Conservation (phyloP, 1,139 yeast species). For the Protomyces inouyei region DNA sequence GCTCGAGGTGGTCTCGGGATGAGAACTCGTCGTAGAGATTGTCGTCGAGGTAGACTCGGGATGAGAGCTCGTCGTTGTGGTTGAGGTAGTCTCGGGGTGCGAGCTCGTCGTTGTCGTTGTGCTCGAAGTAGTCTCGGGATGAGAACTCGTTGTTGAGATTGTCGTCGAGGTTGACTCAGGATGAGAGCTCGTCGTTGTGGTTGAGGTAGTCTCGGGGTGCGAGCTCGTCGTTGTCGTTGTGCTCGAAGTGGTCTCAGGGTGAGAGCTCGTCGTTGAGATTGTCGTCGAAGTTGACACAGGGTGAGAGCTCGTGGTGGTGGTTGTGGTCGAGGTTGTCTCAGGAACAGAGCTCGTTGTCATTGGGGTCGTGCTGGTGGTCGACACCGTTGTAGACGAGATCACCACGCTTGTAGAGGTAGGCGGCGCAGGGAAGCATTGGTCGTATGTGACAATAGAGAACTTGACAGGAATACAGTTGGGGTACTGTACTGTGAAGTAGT, state of each 20-base stretch:
- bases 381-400: neutral
- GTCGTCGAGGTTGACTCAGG: neutral
- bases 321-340: neutral
- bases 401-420: neutral
- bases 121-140: neutral
- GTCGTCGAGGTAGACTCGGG: neutral
- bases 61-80: neutral
- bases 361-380: neutral
- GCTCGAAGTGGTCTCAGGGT: neutral
- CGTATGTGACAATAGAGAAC: neutral
- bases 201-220: neutral
- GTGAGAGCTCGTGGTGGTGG: neutral
- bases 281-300: neutral
- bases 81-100: neutral
- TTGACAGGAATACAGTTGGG: neutral
- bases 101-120: neutral
- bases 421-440: neutral
- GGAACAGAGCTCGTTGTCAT: neutral
- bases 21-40: neutral
- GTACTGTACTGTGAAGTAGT: neutral
- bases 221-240: neutral
- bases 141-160: neutral
- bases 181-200: neutral
- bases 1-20: neutral
- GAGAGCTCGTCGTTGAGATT: neutral